Evolutionary conservation across 441 rosid species (phyloP), one percentile per base, ranked within the genome.

Genomic region (Pelargonium myrrhifolium): DNA sequence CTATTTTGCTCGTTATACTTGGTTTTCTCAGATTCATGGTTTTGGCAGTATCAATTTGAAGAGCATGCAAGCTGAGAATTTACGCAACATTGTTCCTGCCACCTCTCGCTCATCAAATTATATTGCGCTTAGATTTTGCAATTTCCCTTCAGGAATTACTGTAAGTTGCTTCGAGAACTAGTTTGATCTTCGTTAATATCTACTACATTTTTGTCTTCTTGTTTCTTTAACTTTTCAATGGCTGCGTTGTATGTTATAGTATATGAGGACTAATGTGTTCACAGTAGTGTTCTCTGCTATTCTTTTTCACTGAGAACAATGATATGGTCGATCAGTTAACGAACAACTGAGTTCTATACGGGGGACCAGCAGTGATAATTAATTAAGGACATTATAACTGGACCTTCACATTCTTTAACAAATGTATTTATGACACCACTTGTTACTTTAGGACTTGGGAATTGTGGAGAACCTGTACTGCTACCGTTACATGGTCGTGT

Each of bases 11-110:
- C 71, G 70, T 74, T 63, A 64, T 76, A 67, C 69, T 75, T 79
- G 82, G 80, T 73, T 70, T 79, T 83, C 89, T 88, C 85, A 83
- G 89, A 86, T 82, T 82, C 78, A 71, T 88, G 92, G 85, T 92
- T 88, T 90, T 88, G 83, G 87, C 97, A 93, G 98, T 86, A 85
- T 93, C 72, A 80, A 93, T 86, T 76, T 93, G 96, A 93, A 86
- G 92, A 84, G 85, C 76, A 79, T 93, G 89, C 98, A 87, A 83
- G 96, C 94, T 49, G 96, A 89, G 81, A 85, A 89, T 78, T 82
- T 90, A 71, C 78, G 82, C 84, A 74, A 86, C 79, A 81, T 93
- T 80, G 80, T 93, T 70, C 94, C 97, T 71, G 84, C 90, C 37
- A 85, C 87, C 39, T 90, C 98, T 21, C 96, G 98, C 31, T 85